Conservation (phyloP, 2,329 filamentous ascomycete genomes). For the Trichophyton equinum region DNA sequence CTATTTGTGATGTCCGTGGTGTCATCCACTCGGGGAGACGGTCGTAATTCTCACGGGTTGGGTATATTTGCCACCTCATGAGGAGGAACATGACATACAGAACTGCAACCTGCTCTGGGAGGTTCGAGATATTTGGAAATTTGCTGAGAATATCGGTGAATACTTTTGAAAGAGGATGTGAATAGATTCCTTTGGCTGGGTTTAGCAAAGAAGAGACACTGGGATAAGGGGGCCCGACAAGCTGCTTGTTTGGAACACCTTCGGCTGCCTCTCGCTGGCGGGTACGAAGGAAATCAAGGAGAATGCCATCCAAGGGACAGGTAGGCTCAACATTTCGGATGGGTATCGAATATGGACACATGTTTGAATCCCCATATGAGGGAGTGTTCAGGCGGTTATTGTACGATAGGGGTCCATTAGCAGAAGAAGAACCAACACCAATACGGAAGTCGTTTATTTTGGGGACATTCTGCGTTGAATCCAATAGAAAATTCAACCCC, state of each 20-base stretch:
- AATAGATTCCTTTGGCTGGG: slow-evolving; percentile 47
- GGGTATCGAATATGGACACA: slow-evolving; percentile 29
- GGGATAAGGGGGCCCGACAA: slow-evolving; percentile 67
- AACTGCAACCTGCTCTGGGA: slow-evolving; percentile 71
- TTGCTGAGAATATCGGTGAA: slow-evolving; percentile 74
- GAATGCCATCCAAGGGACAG: slow-evolving; percentile 64
- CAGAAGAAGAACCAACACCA: slow-evolving; percentile 17
- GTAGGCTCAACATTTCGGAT: slow-evolving; percentile 54
- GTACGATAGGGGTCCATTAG: not conserved
- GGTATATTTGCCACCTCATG: slow-evolving; percentile 74
- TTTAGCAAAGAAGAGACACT: slow-evolving; percentile 68
- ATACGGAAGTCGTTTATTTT: slow-evolving; percentile 38
- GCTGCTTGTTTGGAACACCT: slow-evolving; percentile 50
- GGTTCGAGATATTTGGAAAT: slow-evolving; percentile 65
- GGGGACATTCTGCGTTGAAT: slow-evolving; percentile 42
- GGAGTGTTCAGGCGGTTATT: slow-evolving; percentile 9
- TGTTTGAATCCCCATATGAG: slow-evolving; percentile 17
- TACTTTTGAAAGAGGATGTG: slow-evolving; percentile 69
- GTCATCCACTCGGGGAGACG: slow-evolving; percentile 61
- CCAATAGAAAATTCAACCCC: slow-evolving; percentile 61
- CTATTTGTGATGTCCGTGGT: slow-evolving; percentile 54
- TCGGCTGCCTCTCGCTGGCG: slow-evolving; percentile 53
- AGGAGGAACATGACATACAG: slow-evolving; percentile 78
- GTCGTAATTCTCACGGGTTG: slow-evolving; percentile 66
- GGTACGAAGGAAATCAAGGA: slow-evolving; percentile 65